Evolutionary conservation across 345 rosid genomes (phyloP).

Genomic region (Eutrema japonicum): DNA sequence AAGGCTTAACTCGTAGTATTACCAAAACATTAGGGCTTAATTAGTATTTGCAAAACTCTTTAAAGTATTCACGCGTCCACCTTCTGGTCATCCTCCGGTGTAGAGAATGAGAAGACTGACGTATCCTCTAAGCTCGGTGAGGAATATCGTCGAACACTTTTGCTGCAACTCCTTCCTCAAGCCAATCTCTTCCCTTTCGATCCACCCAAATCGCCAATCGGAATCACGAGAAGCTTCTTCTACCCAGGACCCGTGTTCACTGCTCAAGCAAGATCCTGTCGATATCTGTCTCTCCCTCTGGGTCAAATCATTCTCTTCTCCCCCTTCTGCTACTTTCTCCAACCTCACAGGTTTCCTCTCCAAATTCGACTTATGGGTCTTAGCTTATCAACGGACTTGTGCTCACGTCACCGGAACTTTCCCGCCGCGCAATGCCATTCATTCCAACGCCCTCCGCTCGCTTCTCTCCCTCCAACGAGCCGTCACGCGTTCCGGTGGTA

Average conservation of each 20-base stretch:
- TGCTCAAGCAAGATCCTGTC: conserved; percentile 81
- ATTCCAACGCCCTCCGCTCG: conserved; percentile 61
- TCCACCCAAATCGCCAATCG: conserved; percentile 23
- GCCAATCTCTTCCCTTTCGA: conserved; percentile 50
- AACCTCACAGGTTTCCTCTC: conserved; percentile 88
- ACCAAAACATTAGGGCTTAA: conserved; percentile 22
- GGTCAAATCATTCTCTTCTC: conserved; percentile 91
- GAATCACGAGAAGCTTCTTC: conserved; percentile 27
- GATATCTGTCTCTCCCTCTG: conserved; percentile 80
- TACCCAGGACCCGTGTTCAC: conserved; percentile 54
- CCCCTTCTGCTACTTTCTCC: conserved; percentile 56
- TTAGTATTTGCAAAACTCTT: background rate
- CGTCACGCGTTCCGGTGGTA: conserved; percentile 54
- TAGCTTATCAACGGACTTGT: conserved; percentile 86
- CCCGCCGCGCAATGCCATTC: conserved; percentile 90
- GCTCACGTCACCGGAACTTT: conserved; percentile 82
- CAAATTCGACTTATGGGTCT: conserved; percentile 88
- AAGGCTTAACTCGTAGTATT: background rate
- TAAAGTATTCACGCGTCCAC: background rate
- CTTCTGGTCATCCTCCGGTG: background rate
- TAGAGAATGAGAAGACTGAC: conserved; percentile 37
- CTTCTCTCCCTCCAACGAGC: conserved; percentile 74
- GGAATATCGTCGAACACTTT: conserved; percentile 72
- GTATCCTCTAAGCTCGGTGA: conserved; percentile 42
- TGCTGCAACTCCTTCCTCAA: conserved; percentile 33